phyloP scores from a whole-genome alignment of 306 rosid genomes.

The Inga leiocalycina region DNA sequence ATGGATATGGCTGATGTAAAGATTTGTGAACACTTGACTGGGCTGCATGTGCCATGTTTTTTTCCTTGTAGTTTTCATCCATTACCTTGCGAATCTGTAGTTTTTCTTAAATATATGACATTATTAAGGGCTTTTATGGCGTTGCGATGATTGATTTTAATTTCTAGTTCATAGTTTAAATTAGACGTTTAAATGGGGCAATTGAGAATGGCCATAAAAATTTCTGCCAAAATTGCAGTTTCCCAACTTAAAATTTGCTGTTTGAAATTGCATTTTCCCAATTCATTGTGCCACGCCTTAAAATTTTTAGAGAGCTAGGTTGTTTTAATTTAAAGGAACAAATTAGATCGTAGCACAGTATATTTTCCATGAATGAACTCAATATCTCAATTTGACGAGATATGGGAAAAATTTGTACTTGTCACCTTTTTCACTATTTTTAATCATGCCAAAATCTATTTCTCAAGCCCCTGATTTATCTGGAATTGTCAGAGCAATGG shows the following conservation, averaged over 20 bases:
- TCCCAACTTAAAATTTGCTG: not conserved
- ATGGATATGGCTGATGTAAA: not conserved
- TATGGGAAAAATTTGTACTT: not conserved
- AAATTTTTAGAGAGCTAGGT: not conserved
- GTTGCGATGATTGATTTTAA: not conserved
- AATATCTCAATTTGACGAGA: not conserved
- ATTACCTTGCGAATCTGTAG: not conserved
- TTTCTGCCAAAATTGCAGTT: not conserved
- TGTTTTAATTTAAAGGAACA: not conserved
- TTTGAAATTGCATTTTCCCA: not conserved
- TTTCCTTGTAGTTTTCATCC: not conserved
- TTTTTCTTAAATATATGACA: not conserved
- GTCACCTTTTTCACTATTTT: no score
- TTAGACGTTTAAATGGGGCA: not conserved
- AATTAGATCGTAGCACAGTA: not conserved
- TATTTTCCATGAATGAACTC: not conserved
- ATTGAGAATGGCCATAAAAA: not conserved
- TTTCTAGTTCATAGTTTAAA: not conserved
- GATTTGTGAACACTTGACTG: not conserved
- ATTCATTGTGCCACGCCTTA: not conserved
- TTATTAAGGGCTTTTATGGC: not conserved
- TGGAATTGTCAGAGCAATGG: no score
- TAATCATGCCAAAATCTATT: no score
- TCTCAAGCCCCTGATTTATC: no score
- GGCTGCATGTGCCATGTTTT: not conserved